phyloP scores from a whole-genome alignment of 2,329 filamentous ascomycete species.

The Ambrosiella cleistominuta region DNA sequence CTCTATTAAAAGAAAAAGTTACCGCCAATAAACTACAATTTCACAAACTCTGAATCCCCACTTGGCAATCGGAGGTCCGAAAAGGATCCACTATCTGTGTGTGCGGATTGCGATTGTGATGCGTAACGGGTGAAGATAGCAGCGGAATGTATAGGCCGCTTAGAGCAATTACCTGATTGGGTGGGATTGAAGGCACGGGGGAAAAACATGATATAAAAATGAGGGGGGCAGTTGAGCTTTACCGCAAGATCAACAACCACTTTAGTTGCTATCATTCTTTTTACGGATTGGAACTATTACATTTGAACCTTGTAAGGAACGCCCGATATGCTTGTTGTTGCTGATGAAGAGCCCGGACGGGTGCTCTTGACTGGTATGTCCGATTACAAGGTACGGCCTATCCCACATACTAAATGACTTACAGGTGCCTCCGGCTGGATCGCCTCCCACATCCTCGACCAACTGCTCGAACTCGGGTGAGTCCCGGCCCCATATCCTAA shows the following conservation, averaged over 20 bases:
- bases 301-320: background rate
- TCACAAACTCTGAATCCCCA: no score
- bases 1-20: no score
- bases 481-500: background rate
- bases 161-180: no score
- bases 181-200: no score
- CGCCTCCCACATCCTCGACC: constrained; percentile 33
- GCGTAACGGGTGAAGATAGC: no score
- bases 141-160: no score
- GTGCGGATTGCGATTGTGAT: background rate
- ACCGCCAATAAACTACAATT: no score
- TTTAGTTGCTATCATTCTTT: no score
- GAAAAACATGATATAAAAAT: no score
- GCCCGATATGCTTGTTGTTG: background rate
- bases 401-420: background rate
- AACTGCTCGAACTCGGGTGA: constrained; percentile 20
- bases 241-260: no score
- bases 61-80: background rate
- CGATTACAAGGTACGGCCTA: background rate
- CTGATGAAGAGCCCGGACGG: background rate
- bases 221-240: no score
- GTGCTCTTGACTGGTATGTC: constrained; percentile 7
- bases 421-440: constrained; percentile 36
- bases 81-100: background rate
- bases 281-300: no score